Percentiles rank a stretch among this genome's conserved stretches.
phyloP scores from a whole-genome alignment of 192 early-diverging fungal genomes.

The Martensiomyces pterosporus region DNA sequence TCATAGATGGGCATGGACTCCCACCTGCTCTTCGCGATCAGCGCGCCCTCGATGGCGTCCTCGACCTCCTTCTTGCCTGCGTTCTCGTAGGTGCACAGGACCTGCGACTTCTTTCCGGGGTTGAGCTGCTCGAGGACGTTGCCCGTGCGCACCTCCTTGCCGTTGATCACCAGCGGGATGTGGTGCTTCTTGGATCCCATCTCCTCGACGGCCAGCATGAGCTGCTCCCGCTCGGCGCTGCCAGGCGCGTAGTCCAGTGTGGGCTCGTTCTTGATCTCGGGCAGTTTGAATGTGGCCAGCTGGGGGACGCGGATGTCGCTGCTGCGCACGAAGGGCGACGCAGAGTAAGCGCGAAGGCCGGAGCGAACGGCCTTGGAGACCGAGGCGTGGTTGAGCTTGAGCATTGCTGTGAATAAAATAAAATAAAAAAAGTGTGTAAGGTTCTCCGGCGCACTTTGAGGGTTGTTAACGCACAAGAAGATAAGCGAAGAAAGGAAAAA shows the following conservation, averaged over 20 bases:
- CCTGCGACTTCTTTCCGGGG: slow-evolving; percentile 77
- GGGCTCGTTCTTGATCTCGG: slow-evolving; percentile 82
- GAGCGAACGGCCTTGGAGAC: slow-evolving; percentile 5
- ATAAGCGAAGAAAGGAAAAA: neutral
- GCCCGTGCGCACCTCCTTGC: slow-evolving; percentile 71
- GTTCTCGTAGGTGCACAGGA: slow-evolving; percentile 81
- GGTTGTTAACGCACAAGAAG: neutral
- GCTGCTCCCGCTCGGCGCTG: slow-evolving; percentile 64
- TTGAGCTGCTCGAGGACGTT: slow-evolving; percentile 68
- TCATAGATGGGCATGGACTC: slow-evolving; percentile 91
- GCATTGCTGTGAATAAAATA: slow-evolving; percentile 12
- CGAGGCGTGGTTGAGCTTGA: slow-evolving; percentile 15
- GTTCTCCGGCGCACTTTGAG: too few species aligned
- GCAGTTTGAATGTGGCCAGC: slow-evolving; percentile 77
- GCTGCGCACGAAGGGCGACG: slow-evolving; percentile 11
- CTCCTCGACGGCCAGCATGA: slow-evolving; percentile 75
- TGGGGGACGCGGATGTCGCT: slow-evolving; percentile 52
- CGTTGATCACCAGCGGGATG: slow-evolving; percentile 83
- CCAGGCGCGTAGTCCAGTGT: slow-evolving; percentile 77
- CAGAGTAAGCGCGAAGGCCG: slow-evolving; percentile 8
- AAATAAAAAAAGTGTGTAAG: too few species aligned
- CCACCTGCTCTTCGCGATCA: slow-evolving; percentile 83
- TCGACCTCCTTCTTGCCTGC: slow-evolving; percentile 67
- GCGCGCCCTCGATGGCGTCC: slow-evolving; percentile 82
- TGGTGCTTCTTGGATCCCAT: slow-evolving; percentile 64